Evolutionary conservation across 768 basidiomycete genomes (phyloP).

Genomic region (Kwoniella heveanensis): DNA sequence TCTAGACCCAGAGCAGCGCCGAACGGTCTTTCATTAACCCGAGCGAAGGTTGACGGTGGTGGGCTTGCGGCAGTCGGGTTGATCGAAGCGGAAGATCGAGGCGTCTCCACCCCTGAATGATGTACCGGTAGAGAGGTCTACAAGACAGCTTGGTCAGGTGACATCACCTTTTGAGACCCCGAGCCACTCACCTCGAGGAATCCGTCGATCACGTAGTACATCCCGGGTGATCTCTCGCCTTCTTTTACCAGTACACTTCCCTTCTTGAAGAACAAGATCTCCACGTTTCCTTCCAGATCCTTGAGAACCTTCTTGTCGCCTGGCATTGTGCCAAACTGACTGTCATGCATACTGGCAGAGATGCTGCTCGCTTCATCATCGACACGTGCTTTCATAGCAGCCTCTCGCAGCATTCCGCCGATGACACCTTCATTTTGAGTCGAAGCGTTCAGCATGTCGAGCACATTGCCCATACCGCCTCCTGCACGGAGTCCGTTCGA

Average conservation of each 20-base stretch:
- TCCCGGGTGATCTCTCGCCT: slow-evolving; percentile 85
- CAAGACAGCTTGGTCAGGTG: not conserved
- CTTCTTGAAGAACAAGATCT: slow-evolving; percentile 88
- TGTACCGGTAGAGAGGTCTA: slow-evolving; percentile 30
- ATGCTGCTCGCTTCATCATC: slow-evolving; percentile 40
- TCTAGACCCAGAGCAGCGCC: slow-evolving; percentile 43
- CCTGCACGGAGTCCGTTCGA: not conserved
- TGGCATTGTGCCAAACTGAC: slow-evolving; percentile 18
- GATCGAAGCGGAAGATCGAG: slow-evolving; percentile 11
- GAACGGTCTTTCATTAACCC: slow-evolving; percentile 33
- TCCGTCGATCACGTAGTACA: slow-evolving; percentile 95
- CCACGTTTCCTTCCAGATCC: slow-evolving; percentile 93
- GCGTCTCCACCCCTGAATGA: slow-evolving; percentile 27
- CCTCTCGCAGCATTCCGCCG: slow-evolving; percentile 50
- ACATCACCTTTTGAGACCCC: too few species aligned
- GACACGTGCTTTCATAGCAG: slow-evolving; percentile 31
- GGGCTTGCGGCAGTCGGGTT: slow-evolving; percentile 10
- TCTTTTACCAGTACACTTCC: slow-evolving; percentile 83
- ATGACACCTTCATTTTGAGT: slow-evolving; percentile 39
- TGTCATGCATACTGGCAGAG: slow-evolving; percentile 47
- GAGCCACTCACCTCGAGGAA: slow-evolving; percentile 77
- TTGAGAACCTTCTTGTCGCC: slow-evolving; percentile 63
- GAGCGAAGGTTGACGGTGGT: slow-evolving; percentile 18
- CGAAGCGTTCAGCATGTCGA: slow-evolving; percentile 54
- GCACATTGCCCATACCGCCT: slow-evolving; percentile 42